Conservation (phyloP, 2,329 filamentous ascomycete species). For the Hypoxylon sp. region DNA sequence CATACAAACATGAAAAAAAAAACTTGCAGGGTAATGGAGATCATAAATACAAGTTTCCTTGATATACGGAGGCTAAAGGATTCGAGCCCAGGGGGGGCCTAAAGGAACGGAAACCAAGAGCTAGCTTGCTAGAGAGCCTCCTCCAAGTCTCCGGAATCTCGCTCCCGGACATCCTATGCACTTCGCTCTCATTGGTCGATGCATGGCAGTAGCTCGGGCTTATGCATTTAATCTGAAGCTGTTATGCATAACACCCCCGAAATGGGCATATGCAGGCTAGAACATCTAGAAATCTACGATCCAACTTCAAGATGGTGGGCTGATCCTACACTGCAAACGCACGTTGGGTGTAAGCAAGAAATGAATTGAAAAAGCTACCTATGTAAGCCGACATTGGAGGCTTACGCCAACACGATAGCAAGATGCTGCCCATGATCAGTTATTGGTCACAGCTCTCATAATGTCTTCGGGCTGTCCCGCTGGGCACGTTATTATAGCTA, state of each 20-base stretch:
- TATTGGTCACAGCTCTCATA: conserved; percentile 8
- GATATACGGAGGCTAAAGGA: conserved; percentile 10
- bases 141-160: conserved; percentile 9
- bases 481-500: conserved; percentile 9
- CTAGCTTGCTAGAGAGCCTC: conserved; percentile 18
- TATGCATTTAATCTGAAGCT: conserved; percentile 20
- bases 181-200: conserved; percentile 20
- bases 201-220: conserved; percentile 20
- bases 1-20: neutral
- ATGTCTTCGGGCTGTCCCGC: conserved; percentile 13
- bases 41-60: conserved; percentile 15
- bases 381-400: conserved; percentile 3
- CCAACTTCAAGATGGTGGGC: conserved; percentile 21
- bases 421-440: too few relatives aligned
- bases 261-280: conserved; percentile 13
- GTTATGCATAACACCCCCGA: conserved; percentile 26
- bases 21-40: neutral
- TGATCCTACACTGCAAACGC: conserved; percentile 21
- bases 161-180: conserved; percentile 12
- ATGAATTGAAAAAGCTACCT: neutral
- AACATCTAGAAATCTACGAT: conserved; percentile 26
- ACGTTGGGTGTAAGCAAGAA: conserved; percentile 24
- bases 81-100: conserved; percentile 20
- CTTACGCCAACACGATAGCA: too few relatives aligned
- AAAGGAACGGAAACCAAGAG: conserved; percentile 9